These are phyloP conservation scores for Leccinum imitatum DNA, from an alignment of 768 basidiomycete species.

Conservation along the genomic window DNA sequence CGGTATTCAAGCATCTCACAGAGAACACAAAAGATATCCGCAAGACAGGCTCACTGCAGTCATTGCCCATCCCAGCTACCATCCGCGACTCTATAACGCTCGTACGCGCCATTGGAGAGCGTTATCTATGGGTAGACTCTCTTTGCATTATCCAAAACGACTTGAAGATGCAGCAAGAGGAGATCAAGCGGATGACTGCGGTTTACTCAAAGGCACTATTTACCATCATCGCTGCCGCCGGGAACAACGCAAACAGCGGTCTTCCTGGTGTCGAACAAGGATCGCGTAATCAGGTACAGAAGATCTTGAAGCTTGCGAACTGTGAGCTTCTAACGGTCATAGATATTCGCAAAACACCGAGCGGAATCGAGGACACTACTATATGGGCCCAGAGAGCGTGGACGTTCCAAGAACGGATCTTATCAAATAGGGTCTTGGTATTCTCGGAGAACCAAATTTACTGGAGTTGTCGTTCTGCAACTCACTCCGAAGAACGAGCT, in stretches of 20 bases:
- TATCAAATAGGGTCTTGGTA: constrained; percentile 16
- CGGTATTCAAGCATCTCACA: constrained; percentile 12
- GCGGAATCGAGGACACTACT: constrained; percentile 2
- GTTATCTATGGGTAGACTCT: constrained; percentile 29
- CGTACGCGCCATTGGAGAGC: constrained; percentile 19
- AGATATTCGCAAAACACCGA: not conserved
- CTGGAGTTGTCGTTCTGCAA: constrained; percentile 14
- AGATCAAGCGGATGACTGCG: constrained; percentile 22
- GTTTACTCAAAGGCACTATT: constrained; percentile 21
- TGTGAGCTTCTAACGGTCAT: constrained; percentile 15
- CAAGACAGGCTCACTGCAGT: not conserved
- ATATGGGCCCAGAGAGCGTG: constrained; percentile 17
- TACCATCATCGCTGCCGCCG: constrained; percentile 21
- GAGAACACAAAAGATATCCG: constrained; percentile 8
- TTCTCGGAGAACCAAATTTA: constrained; percentile 21
- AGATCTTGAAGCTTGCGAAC: constrained; percentile 7
- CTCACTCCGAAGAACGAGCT: constrained; percentile 14
- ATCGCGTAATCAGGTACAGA: constrained; percentile 10
- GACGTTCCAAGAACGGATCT: constrained; percentile 22
- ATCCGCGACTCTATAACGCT: constrained; percentile 26
- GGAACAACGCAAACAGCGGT: constrained; percentile 9
- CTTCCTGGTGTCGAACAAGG: constrained; percentile 8
- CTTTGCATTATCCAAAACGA: constrained; percentile 26
- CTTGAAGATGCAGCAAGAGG: constrained; percentile 13
- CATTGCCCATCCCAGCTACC: constrained; percentile 18